Evolutionary conservation across 345 rosid species (phyloP), one percentile per base, ranked within the genome.

Genomic region (Xanthoceras sorbifolium): DNA sequence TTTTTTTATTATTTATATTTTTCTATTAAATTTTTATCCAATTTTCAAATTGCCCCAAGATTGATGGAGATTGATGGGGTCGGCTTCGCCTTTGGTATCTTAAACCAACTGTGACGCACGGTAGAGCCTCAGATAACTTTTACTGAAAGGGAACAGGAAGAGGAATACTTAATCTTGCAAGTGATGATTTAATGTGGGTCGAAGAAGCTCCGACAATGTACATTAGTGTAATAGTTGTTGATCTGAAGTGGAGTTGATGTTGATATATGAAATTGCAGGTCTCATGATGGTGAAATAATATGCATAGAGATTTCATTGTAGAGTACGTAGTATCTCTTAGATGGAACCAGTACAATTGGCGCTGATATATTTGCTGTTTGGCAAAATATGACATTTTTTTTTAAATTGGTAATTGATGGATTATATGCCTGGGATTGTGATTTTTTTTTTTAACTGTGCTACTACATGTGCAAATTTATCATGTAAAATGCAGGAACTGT

Each of bases 101-200:
- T 28, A 94, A 94, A 78, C 93, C 94, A 59, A 52, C 75, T 59
- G 96, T 94, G 29, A 81, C n/a, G n/a, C n/a, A n/a, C 79, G 68
- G 80, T 93, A 69, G 94, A 89, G 77, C 94, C 96, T 0, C 92
- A 90, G 79, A 80, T 91, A 26, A 86, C 89, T 6, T 79, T 85
- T 48, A 83, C 80, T 9, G 82, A 75, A 46, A 86, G 94, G 74
- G 89, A 88, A 34, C n/a, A 77, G 0, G 88, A 82, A 34, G 94
- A 92, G 10, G 94, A 92, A 11, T 94, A 93, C 74, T 78, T 94
- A 71, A 89, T 94, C 36, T 90, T 32, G 97, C 94, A 0, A 91
- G 92, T 34, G 97, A 92, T 78, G 97, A 94, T 25, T 76, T 94
- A n/a, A n/a, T n/a, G n/a, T 94, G 79, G 95, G 90, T 32, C 82